Evolutionary conservation across 2,329 filamentous ascomycete genomes (phyloP).

Genomic region (Xenoacremonium recifei): DNA sequence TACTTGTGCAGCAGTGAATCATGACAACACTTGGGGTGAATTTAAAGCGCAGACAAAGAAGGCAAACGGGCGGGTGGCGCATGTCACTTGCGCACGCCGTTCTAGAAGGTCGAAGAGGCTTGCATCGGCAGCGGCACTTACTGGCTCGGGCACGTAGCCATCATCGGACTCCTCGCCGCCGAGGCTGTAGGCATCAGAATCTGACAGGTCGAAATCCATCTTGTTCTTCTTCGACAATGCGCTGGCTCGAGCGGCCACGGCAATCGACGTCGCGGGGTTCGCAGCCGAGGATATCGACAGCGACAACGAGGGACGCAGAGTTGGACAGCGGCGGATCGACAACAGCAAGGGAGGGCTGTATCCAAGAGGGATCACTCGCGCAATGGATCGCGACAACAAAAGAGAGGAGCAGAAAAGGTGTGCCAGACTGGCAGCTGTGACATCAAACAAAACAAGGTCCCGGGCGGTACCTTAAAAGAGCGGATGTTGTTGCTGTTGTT

Average conservation of each 20-base stretch:
- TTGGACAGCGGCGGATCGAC: slow-evolving; percentile 18
- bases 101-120: too few relatives aligned
- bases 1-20: too few relatives aligned
- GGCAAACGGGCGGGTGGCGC: too few relatives aligned
- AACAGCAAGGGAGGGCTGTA: slow-evolving; percentile 13
- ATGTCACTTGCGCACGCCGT: too few relatives aligned
- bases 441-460: slow-evolving; percentile 10
- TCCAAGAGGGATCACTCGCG: slow-evolving; percentile 18
- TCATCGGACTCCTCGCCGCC: slow-evolving; percentile 42
- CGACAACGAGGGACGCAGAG: slow-evolving; percentile 14
- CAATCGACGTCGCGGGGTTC: too few relatives aligned
- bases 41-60: too few relatives aligned
- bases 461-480: slow-evolving; percentile 11
- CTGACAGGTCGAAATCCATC: slow-evolving; percentile 59
- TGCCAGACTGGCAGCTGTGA: slow-evolving; percentile 22
- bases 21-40: too few relatives aligned
- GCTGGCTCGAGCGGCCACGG: slow-evolving; percentile 15
- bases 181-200: slow-evolving; percentile 46
- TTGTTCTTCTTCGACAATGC: slow-evolving; percentile 23
- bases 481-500: slow-evolving; percentile 22
- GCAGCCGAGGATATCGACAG: too few relatives aligned
- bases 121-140: slow-evolving; percentile 32
- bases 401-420: slow-evolving; percentile 17
- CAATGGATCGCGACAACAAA: slow-evolving; percentile 24
- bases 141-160: slow-evolving; percentile 38